A percentile compares a stretch with the other conserved stretches of the same genome.
phyloP scores from a whole-genome alignment of 2,329 filamentous ascomycete genomes.

The Trichothecium sympodiale region DNA sequence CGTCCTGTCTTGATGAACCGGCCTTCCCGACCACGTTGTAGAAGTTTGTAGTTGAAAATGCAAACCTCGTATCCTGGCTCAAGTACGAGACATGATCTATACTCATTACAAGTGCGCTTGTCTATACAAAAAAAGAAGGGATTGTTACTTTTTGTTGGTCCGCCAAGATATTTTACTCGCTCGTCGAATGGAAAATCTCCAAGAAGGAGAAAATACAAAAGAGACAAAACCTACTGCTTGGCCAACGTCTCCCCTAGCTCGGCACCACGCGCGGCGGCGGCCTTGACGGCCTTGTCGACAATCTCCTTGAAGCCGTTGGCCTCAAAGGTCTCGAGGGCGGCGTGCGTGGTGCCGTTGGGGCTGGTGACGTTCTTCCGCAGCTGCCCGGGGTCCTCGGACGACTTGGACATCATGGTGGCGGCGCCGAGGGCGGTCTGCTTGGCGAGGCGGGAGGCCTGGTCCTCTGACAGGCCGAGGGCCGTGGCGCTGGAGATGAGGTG shows the following conservation, averaged over 20 bases:
- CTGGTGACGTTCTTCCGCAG: constrained; percentile 40
- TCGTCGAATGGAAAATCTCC: no score
- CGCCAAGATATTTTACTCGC: no score
- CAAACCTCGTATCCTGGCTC: no score
- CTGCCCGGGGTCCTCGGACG: constrained; percentile 31
- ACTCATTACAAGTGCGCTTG: no score
- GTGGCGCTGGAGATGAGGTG: constrained; percentile 33
- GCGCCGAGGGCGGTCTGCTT: constrained; percentile 41
- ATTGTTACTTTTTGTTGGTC: no score
- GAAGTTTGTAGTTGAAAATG: no score
- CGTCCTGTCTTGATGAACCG: no score
- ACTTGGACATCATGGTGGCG: constrained; percentile 37
- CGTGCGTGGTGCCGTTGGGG: constrained; percentile 39
- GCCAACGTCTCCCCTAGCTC: constrained; percentile 28
- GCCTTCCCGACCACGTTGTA: no score
- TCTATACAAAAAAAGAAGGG: no score
- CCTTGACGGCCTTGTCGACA: constrained; percentile 34
- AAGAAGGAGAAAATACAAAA: no score
- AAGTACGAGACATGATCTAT: no score
- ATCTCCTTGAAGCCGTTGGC: constrained; percentile 28
- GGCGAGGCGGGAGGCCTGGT: constrained; percentile 37
- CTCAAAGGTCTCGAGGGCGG: constrained; percentile 37
- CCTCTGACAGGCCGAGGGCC: constrained; percentile 30
- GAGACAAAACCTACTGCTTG: constrained; percentile 1
- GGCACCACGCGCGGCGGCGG: constrained; percentile 28